These are phyloP conservation scores for Avicennia marina DNA, from an alignment of 257 asterid species.

Conservation along the genomic window DNA sequence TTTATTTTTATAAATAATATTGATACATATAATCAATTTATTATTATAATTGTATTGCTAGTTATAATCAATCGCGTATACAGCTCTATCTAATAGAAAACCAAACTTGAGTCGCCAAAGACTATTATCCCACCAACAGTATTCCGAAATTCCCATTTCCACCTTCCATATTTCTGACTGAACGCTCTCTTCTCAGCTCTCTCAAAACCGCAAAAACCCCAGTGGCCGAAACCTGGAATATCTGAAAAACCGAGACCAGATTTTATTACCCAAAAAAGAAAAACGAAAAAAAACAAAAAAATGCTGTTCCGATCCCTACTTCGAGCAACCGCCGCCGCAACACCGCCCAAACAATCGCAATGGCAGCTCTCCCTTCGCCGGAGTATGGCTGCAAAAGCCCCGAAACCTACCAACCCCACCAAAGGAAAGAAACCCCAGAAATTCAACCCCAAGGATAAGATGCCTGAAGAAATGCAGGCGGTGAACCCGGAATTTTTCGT, in stretches of 20 bases:
- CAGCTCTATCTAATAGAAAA: no score
- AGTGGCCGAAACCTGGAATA: background rate
- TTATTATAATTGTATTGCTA: no score
- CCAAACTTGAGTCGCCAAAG: no score
- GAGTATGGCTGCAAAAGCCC: constrained; percentile 38
- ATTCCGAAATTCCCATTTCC: background rate
- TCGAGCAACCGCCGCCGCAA: constrained; percentile 46
- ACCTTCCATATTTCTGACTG: background rate
- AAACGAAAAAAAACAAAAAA: constrained; percentile 8
- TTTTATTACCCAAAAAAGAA: no score
- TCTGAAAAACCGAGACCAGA: constrained; percentile 9
- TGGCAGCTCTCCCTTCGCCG: constrained; percentile 35
- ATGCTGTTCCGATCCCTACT: constrained; percentile 67
- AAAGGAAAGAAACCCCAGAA: constrained; percentile 39
- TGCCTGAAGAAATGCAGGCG: constrained; percentile 32
- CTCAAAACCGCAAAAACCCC: constrained; percentile 20
- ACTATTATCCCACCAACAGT: background rate
- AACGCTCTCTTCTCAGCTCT: background rate
- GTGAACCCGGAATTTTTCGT: constrained; percentile 27
- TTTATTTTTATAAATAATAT: no score
- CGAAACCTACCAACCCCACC: constrained; percentile 25
- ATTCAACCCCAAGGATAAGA: constrained; percentile 34
- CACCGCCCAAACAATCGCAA: constrained; percentile 29
- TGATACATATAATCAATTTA: no score
- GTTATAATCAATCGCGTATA: no score